Base-by-base conservation (phyloP, 257 asterid genomes). In the Mitragyna speciosa region DNA sequence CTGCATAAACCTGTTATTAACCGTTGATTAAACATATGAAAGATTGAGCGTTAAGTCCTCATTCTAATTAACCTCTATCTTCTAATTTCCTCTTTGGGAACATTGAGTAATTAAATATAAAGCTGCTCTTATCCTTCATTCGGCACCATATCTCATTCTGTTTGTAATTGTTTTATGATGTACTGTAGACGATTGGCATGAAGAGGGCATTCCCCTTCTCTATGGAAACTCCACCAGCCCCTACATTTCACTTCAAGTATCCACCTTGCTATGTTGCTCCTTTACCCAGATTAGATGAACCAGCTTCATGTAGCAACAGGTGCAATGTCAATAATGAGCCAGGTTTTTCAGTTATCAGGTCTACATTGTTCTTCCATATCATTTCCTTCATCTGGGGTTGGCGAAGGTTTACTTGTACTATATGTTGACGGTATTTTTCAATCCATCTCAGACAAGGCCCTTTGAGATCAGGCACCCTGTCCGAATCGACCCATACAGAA, bases 371-470 rank as follows among this genome's bases (percentile, higher is more conserved):
- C 48, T 65, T 22, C 30, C 47, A 47, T 59, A 15, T 28, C 67
- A 17, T 76, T 48, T 61, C 56, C 73, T 26, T 9, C 43, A 51
- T 72, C 5, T 76, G 30, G 20, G 6, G 19, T 16, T 5, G 12
- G 33, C 45, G 15, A 31, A 70, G 5, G 12, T 78, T 19, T 20
- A 20, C 19, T 80, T 79, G 59, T 79, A 41, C 41, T 41, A 7
- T 58, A 51, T 82, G 28, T 86, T 81, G 54, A 87, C 66, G 6
- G 16, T 20, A 36, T 76, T 24, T 77, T 36, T 49, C 20, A 26
- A 67, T 77, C 63, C 30, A 47, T 82, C 75, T 12, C 90, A 94
- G 97, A 83, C 88, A 86, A 72, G 85, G 88, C 68, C 88, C 85
- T 79, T 78, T 86, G 26, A 90, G 81, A 82, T 81, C 92, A 71